Conservation (phyloP, 768 basidiomycete species). For the Boletus rubroflammeus region DNA sequence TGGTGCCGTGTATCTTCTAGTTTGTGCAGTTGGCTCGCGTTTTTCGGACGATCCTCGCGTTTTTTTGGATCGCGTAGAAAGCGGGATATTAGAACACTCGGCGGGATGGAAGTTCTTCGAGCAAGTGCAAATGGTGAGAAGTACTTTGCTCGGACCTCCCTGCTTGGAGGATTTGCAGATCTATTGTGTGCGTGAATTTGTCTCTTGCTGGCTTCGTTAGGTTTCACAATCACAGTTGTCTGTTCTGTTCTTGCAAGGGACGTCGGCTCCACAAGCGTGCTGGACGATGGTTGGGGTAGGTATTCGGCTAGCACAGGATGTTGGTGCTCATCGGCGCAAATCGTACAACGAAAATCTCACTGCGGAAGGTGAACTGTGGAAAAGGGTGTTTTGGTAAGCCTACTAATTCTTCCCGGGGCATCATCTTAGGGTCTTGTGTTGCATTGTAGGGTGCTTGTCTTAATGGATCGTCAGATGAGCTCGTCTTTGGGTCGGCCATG, state of each 20-base stretch:
- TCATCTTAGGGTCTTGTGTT: not conserved
- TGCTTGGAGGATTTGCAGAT: constrained; percentile 69
- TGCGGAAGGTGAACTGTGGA: constrained; percentile 59
- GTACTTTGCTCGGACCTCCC: constrained; percentile 53
- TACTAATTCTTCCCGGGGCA: not conserved
- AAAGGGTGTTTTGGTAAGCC: constrained; percentile 47
- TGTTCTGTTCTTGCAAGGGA: constrained; percentile 51
- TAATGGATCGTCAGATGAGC: constrained; percentile 33
- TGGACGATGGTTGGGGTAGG: constrained; percentile 68
- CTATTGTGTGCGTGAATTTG: constrained; percentile 44
- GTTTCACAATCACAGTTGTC: constrained; percentile 39
- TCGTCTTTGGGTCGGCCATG: constrained; percentile 61
- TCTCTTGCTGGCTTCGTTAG: constrained; percentile 8
- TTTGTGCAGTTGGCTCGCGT: constrained; percentile 68
- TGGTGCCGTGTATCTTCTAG: constrained; percentile 56
- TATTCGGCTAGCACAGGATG: constrained; percentile 56
- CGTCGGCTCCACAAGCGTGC: constrained; percentile 56
- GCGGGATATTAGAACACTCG: constrained; percentile 37
- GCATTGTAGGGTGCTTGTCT: constrained; percentile 27
- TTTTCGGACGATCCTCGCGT: constrained; percentile 55
- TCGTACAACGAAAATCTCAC: constrained; percentile 30
- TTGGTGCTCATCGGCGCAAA: constrained; percentile 49
- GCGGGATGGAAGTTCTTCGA: constrained; percentile 50
- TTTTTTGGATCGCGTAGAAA: constrained; percentile 32
- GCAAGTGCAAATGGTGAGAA: constrained; percentile 56